These are phyloP conservation scores for Leptosphaerulina australis DNA, from an alignment of 2,329 filamentous ascomycete genomes.

Conservation along the genomic window DNA sequence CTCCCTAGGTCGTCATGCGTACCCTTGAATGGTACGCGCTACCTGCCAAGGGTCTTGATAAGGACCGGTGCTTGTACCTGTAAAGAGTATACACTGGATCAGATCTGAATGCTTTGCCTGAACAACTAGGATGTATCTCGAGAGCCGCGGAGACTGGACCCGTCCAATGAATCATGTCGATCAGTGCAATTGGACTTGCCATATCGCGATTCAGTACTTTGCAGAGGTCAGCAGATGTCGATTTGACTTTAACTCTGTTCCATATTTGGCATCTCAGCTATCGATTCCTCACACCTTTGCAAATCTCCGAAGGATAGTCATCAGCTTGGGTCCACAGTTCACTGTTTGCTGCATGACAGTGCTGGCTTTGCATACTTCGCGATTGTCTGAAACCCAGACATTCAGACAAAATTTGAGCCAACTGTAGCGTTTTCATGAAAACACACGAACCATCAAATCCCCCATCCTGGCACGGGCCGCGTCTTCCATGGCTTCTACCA, in stretches of 20 bases:
- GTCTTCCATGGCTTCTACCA: slow-evolving; percentile 17
- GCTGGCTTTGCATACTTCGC: slow-evolving; percentile 8
- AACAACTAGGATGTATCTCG: not conserved
- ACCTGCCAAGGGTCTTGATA: not conserved
- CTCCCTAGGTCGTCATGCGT: not conserved
- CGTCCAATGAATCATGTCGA: slow-evolving; percentile 1
- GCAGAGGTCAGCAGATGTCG: not conserved
- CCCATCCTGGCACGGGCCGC: slow-evolving; percentile 17
- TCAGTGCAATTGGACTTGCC: not conserved
- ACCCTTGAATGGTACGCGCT: not conserved
- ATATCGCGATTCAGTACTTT: slow-evolving; percentile 1
- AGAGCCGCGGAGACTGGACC: not conserved
- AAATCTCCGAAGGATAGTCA: slow-evolving; percentile 17
- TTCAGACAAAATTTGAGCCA: slow-evolving; percentile 14
- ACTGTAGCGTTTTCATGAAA: slow-evolving; percentile 8
- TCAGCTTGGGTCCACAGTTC: slow-evolving; percentile 13
- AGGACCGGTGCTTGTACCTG: not conserved
- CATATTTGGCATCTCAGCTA: slow-evolving; percentile 23
- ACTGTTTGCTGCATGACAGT: slow-evolving; percentile 13
- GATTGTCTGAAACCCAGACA: slow-evolving; percentile 12
- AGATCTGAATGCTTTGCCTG: not conserved
- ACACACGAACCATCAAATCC: slow-evolving; percentile 14
- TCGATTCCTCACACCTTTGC: slow-evolving; percentile 21
- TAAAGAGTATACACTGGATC: not conserved
- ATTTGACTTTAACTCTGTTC: not conserved